Conservation (phyloP, 2,329 filamentous ascomycete species). For the Cladosporium sp. region DNA sequence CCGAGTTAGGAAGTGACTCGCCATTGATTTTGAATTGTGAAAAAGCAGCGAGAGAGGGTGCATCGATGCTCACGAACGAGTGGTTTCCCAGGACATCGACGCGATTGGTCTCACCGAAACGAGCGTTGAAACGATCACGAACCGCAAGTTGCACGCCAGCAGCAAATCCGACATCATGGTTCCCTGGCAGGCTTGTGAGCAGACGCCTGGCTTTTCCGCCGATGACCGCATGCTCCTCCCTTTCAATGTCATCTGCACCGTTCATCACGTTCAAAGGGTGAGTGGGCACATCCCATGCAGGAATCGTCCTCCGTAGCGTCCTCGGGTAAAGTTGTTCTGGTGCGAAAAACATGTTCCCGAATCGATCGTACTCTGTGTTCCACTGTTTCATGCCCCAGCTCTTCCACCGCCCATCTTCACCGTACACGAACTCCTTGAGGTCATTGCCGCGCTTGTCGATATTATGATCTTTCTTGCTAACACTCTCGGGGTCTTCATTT, state of each 20-base stretch:
- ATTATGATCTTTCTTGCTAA: neutral
- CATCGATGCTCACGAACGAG: constrained; percentile 87
- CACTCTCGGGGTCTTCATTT: neutral
- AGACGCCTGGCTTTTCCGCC: constrained; percentile 70
- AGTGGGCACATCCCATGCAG: constrained; percentile 20
- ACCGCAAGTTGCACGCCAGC: constrained; percentile 76
- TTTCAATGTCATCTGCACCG: constrained; percentile 55
- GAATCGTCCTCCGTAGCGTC: constrained; percentile 18
- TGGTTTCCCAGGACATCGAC: constrained; percentile 93
- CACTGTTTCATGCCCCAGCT: constrained; percentile 79
- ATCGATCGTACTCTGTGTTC: constrained; percentile 80
- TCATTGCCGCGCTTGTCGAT: constrained; percentile 15
- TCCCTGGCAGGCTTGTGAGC: constrained; percentile 82
- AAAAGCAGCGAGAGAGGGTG: constrained; percentile 78
- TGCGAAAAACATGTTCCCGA: constrained; percentile 75
- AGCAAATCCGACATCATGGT: constrained; percentile 92
- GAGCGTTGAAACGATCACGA: constrained; percentile 76
- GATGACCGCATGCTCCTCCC: constrained; percentile 50
- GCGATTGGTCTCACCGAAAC: constrained; percentile 86
- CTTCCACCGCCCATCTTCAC: constrained; percentile 46
- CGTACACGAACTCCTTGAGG: constrained; percentile 25
- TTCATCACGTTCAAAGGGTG: constrained; percentile 18
- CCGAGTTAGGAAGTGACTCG: constrained; percentile 45
- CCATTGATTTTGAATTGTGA: constrained; percentile 53
- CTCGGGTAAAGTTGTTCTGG: constrained; percentile 29